Evolutionary conservation across 2,329 filamentous ascomycete genomes (phyloP).

Genomic region (Botryotinia convoluta): DNA sequence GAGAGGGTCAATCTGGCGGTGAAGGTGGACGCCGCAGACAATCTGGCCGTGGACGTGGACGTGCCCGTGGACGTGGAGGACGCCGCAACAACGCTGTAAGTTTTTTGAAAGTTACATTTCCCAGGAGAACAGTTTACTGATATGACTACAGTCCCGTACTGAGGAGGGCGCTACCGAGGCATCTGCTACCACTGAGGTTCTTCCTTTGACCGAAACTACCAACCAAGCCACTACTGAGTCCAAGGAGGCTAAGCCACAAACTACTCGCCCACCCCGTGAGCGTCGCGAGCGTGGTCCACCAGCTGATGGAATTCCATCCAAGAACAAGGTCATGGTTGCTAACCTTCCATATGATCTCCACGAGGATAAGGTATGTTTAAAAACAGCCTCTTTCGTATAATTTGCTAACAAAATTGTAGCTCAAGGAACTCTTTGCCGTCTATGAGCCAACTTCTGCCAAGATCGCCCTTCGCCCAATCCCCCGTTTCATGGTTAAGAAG

Average conservation of each 20-base stretch:
- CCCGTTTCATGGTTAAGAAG: conserved; percentile 99
- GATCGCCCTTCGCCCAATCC: conserved; percentile 97
- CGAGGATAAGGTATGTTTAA: conserved; percentile 78
- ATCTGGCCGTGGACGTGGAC: conserved; percentile 65
- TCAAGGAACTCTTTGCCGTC: conserved; percentile 92
- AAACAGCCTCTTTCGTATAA: background rate
- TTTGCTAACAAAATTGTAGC: conserved; percentile 50
- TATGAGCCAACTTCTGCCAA: conserved; percentile 95
- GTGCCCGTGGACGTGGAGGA: conserved; percentile 64
- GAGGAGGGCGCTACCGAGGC: conserved; percentile 47
- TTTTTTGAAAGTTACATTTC: conserved; percentile 22
- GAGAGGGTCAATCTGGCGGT: conserved; percentile 65
- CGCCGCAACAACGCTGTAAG: conserved; percentile 61
- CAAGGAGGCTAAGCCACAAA: conserved; percentile 41
- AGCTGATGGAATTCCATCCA: conserved; percentile 94
- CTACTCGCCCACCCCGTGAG: conserved; percentile 54
- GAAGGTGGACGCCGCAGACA: conserved; percentile 63
- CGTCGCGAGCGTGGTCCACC: conserved; percentile 86
- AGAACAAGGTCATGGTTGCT: conserved; percentile 99
- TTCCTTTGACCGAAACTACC: conserved; percentile 61
- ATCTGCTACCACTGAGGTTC: conserved; percentile 52
- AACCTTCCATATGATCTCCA: conserved; percentile 98
- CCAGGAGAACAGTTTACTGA: conserved; percentile 23
- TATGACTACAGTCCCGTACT: conserved; percentile 29
- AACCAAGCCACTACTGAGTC: conserved; percentile 52